Evolutionary conservation across 164 flowering plant species (phyloP).

Genomic region (Dillenia turbinata): DNA sequence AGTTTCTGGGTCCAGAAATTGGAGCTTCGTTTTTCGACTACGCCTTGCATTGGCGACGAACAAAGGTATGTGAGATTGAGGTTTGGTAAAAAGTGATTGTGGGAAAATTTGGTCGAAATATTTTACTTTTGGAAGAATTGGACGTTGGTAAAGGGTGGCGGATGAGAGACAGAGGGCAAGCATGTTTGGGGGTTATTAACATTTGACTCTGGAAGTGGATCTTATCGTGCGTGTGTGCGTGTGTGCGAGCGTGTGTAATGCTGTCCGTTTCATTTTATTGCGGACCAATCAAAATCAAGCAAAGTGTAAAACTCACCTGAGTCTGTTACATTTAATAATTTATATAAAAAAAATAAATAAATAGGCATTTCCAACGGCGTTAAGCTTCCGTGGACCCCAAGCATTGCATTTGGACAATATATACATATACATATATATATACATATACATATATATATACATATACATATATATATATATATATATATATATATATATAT

Average conservation of each 20-base stretch:
- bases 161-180: constrained; percentile 24
- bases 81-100: neutral
- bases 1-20: constrained; percentile 7
- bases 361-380: no score
- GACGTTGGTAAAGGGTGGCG: constrained; percentile 8
- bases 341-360: neutral
- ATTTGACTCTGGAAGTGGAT: no score
- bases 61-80: constrained; percentile 6
- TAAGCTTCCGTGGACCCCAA: no score
- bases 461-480: no score
- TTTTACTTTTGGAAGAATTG: neutral
- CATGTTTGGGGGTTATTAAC: neutral
- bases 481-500: no score
- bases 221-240: no score
- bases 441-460: no score
- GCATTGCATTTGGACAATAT: no score
- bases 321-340: constrained; percentile 8
- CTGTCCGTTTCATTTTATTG: no score
- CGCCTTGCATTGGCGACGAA: constrained; percentile 10
- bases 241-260: no score
- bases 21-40: constrained; percentile 1
- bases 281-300: no score
- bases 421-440: no score
- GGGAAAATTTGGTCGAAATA: neutral
- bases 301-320: neutral